Base-by-base conservation (phyloP, 371 early-diverging fungal species). In the Capniomyces stellatus region DNA sequence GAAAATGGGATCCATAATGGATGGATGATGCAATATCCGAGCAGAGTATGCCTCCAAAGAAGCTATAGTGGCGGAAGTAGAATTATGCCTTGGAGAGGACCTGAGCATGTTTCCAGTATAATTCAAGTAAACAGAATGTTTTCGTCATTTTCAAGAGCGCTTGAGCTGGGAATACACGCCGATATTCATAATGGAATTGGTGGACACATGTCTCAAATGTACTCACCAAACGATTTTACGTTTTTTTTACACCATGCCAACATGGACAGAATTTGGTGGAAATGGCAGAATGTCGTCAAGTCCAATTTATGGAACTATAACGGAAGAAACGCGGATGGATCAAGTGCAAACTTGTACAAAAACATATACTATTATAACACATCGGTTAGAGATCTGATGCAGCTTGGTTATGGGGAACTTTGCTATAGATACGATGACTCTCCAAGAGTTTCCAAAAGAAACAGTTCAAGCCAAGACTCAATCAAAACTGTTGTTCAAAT, bases 161-260 rank as follows among this genome's bases (percentile, higher is more conserved):
- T 65, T 43, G 60, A 73, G 57, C 58, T 54, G 25, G 49, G 62
- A 39, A 63, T 69, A 19, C 73, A 73, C 55, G 62, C 67, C 41
- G 57, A 58, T 51, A 68, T 73, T 13, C 73, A 73, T 39, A 57
- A 57, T 51, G 50, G 63, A 18, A 59, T 74, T 27, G 72, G 71
- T 27, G 74, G 75, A n/a, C 71, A 74, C 43, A 73, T 74, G 71
- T 42, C 54, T 19, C 54, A 64, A 10, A 46, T 46, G 52, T 59
- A 66, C 49, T 64, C 70, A 43, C 60, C 75, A 41, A 72, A 74
- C 39, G 75, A 74, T 54, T 59, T 66, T 52, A 46, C 66, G 29
- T 74, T 74, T 51, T 68, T 62, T 42, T 47, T 72, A 27, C 74
- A 74, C 57, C 75, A 74, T 46, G 74, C 66, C 40, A 61, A 64